phyloP scores from a whole-genome alignment of 2,329 filamentous ascomycete species.

The Penicillium polonicum region DNA sequence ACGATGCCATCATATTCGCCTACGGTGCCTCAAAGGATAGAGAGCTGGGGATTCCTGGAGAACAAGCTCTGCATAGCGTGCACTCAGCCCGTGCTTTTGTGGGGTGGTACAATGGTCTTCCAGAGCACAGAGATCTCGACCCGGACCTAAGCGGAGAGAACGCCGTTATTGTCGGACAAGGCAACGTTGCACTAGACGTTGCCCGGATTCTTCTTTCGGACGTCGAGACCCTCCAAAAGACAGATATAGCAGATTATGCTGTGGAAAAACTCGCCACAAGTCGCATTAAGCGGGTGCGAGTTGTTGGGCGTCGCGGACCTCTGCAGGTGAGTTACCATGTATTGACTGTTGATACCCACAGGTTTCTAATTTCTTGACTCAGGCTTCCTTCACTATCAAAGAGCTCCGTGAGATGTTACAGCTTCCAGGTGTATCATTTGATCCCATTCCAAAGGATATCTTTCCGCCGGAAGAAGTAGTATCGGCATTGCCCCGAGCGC shows the following conservation, averaged over 20 bases:
- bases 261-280: constrained; percentile 70
- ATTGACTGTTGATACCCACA: background rate
- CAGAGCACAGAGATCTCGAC: constrained; percentile 70
- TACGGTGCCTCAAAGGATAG: constrained; percentile 89
- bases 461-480: constrained; percentile 62
- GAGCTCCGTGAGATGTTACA: constrained; percentile 86
- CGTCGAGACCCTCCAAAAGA: constrained; percentile 69
- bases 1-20: constrained; percentile 87
- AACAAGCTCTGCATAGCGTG: constrained; percentile 65
- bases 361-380: constrained; percentile 1
- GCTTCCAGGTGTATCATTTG: constrained; percentile 69
- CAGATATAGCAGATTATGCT: constrained; percentile 86
- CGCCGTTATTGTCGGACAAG: constrained; percentile 87
- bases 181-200: constrained; percentile 93
- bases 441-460: constrained; percentile 64
- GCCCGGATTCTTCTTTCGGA: constrained; percentile 80
- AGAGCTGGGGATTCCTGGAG: constrained; percentile 74
- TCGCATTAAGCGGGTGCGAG: constrained; percentile 72
- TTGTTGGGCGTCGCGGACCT: constrained; percentile 87
- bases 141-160: constrained; percentile 76
- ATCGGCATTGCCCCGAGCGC: constrained; percentile 69
- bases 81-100: constrained; percentile 91
- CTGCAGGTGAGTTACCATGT: constrained; percentile 63
- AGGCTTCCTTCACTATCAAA: constrained; percentile 94
- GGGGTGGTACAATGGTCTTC: constrained; percentile 96